Evolutionary conservation across 805 yeast genomes (phyloP).

Genomic region (Saccharomyces kudriavzevii): DNA sequence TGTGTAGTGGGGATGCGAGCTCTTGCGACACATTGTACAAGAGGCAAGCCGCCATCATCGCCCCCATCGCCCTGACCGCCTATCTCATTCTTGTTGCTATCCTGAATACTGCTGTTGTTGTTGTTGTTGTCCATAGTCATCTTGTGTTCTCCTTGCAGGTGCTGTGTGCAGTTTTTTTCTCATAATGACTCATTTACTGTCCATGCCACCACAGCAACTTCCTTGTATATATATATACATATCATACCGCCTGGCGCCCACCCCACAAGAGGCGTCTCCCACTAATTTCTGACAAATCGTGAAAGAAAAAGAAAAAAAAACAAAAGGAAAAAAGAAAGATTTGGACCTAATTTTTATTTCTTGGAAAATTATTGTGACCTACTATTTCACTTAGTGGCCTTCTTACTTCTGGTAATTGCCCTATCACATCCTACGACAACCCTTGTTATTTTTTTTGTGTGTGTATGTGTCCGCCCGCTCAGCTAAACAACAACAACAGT

Average conservation of each 20-base stretch:
- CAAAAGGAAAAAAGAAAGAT: background rate
- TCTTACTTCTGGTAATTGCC: background rate
- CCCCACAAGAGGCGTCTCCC: background rate
- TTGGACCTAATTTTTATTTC: background rate
- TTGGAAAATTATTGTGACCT: background rate
- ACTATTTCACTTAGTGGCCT: background rate
- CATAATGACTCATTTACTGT: background rate
- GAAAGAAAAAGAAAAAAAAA: background rate
- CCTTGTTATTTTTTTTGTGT: background rate
- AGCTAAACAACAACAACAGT: background rate
- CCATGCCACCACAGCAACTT: background rate
- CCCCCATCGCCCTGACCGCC: background rate
- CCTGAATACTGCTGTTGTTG: background rate
- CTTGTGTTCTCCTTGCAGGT: background rate
- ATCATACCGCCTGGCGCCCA: background rate
- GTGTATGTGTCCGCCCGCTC: background rate
- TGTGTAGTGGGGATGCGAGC: slow-evolving; percentile 95
- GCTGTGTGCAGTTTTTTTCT: background rate
- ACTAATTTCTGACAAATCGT: background rate
- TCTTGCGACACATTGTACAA: slow-evolving; percentile 80
- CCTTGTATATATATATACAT: background rate
- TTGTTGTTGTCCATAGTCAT: background rate
- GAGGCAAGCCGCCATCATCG: slow-evolving; percentile 42
- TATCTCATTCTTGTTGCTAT: background rate
- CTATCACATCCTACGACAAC: background rate